Evolutionary conservation across 2,329 filamentous ascomycete genomes (phyloP).

Genomic region (Colletotrichum tabaci): DNA sequence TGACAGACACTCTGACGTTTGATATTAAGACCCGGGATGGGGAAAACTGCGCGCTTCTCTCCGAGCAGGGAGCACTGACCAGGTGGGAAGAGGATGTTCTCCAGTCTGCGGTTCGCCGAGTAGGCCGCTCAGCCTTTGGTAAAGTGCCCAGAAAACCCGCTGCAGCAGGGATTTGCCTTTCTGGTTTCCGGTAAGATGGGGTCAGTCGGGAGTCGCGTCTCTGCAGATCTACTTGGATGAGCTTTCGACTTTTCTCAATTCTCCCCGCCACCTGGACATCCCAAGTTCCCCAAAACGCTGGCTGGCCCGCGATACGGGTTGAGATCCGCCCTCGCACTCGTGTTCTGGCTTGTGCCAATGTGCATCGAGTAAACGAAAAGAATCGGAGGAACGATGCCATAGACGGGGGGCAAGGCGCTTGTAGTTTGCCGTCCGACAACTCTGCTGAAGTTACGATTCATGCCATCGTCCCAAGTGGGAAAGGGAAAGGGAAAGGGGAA

Average conservation of each 20-base stretch:
- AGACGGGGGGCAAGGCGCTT: background rate
- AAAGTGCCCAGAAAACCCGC: background rate
- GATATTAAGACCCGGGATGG: background rate
- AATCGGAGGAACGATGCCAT: slow-evolving; percentile 1
- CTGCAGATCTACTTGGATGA: background rate
- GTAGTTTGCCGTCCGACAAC: slow-evolving; percentile 14
- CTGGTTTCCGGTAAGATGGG: no score
- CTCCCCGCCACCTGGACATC: background rate
- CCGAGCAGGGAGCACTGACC: slow-evolving; percentile 4
- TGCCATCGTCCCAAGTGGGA: slow-evolving; percentile 1
- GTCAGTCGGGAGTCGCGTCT: background rate
- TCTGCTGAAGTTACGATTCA: slow-evolving; percentile 18
- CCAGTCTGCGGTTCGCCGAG: background rate
- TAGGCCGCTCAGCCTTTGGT: background rate
- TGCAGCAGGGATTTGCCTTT: background rate
- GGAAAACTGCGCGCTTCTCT: background rate
- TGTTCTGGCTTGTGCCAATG: background rate
- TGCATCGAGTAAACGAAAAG: slow-evolving; percentile 7
- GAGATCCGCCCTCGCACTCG: slow-evolving; percentile 4
- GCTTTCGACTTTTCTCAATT: background rate
- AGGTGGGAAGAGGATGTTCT: slow-evolving; percentile 7
- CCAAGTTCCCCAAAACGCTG: background rate
- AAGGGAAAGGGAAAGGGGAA: no score
- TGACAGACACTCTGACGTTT: background rate
- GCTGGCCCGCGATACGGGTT: background rate